Percentiles rank a stretch among this genome's conserved stretches.
phyloP scores from a whole-genome alignment of 2,329 filamentous ascomycete species.

The Ilyonectria robusta region DNA sequence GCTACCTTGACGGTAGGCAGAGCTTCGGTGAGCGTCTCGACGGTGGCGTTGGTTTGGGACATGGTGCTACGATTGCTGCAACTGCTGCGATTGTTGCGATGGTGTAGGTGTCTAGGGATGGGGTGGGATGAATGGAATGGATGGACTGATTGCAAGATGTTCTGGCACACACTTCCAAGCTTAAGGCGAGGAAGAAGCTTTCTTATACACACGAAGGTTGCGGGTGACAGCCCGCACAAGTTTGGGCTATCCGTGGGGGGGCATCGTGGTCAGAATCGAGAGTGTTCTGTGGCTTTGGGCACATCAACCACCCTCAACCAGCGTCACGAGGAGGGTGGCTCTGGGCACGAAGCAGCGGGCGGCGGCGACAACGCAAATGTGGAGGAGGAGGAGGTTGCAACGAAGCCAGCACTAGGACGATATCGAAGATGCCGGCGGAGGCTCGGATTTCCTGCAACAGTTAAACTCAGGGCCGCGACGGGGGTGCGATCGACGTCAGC shows the following conservation, averaged over 20 bases:
- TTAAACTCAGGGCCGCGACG: constrained; percentile 41
- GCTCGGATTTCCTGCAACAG: constrained; percentile 43
- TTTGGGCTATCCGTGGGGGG: background rate
- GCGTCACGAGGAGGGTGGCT: constrained; percentile 20
- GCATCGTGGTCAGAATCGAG: constrained; percentile 19
- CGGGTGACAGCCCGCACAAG: background rate
- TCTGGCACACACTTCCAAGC: constrained; percentile 5
- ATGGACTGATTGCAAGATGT: background rate
- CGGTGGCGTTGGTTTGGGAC: constrained; percentile 45
- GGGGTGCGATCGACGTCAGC: constrained; percentile 32
- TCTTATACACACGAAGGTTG: constrained; percentile 26
- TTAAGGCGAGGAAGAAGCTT: constrained; percentile 21
- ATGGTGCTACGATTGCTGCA: constrained; percentile 35
- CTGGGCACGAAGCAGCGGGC: constrained; percentile 3
- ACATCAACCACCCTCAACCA: constrained; percentile 14
- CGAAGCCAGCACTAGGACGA: constrained; percentile 36
- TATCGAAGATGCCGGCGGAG: constrained; percentile 38
- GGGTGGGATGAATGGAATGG: background rate
- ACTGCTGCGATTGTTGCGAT: constrained; percentile 4
- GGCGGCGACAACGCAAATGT: constrained; percentile 2
- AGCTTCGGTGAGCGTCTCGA: constrained; percentile 39
- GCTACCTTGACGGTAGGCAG: constrained; percentile 17
- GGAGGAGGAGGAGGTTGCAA: constrained; percentile 14
- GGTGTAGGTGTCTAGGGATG: background rate
- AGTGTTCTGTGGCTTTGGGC: constrained; percentile 11